Evolutionary conservation across 768 basidiomycete species (phyloP).

Genomic region (Tricholoma sp.): DNA sequence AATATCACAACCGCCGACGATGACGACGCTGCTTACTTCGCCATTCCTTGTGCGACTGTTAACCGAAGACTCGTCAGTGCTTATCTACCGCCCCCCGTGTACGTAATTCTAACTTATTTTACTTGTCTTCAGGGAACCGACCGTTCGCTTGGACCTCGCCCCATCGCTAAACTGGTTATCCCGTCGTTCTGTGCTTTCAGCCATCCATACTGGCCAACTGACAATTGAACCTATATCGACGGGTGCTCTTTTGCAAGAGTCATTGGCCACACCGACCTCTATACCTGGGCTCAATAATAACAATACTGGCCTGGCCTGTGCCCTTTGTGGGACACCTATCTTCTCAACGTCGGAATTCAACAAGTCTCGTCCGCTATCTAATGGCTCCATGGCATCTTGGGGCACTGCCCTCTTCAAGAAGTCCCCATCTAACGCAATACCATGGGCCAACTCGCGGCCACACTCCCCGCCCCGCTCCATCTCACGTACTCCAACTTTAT

Average conservation of each 20-base stretch:
- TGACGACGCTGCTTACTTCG: constrained; percentile 69
- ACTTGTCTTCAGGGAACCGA: constrained; percentile 65
- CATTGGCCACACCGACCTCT: constrained; percentile 32
- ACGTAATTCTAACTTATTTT: constrained; percentile 10
- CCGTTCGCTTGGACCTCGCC: constrained; percentile 88
- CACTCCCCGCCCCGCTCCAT: constrained; percentile 25
- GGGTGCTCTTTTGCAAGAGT: constrained; percentile 51
- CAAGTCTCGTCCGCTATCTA: constrained; percentile 28
- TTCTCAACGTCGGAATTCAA: constrained; percentile 31
- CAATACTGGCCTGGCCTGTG: constrained; percentile 59
- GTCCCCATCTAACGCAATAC: constrained; percentile 25
- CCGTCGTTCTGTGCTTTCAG: constrained; percentile 73
- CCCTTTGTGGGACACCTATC: constrained; percentile 68
- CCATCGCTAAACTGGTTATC: constrained; percentile 94
- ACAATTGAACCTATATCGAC: constrained; percentile 82
- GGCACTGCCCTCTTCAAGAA: constrained; percentile 59
- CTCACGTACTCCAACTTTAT: constrained; percentile 22
- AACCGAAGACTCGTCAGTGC: constrained; percentile 79
- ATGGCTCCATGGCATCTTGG: constrained; percentile 36
- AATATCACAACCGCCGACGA: constrained; percentile 54
- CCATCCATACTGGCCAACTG: constrained; percentile 84
- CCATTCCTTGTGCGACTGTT: constrained; percentile 75
- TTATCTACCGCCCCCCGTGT: constrained; percentile 8
- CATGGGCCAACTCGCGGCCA: constrained; percentile 24
- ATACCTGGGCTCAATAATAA: constrained; percentile 40